phyloP scores from a whole-genome alignment of 768 basidiomycete species.

The Hydnum rufescens region DNA sequence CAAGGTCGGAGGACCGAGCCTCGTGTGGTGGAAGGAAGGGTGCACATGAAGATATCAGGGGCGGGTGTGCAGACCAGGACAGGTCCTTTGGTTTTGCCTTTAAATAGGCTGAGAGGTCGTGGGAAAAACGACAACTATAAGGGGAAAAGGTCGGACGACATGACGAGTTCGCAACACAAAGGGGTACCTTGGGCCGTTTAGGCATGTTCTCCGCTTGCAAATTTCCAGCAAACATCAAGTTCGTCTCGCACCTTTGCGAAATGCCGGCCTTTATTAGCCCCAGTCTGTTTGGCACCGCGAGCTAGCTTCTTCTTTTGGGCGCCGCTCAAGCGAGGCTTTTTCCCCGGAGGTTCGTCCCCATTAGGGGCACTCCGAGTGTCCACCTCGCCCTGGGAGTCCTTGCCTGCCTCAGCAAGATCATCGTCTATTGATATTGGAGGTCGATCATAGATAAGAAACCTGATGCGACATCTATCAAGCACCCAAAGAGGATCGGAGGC shows the following conservation, averaged over 20 bases:
- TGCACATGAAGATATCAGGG: conserved; percentile 25
- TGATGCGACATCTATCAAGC: not conserved
- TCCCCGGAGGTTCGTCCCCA: conserved; percentile 12
- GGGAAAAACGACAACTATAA: conserved; percentile 54
- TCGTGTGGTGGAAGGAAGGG: conserved; percentile 29
- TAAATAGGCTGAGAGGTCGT: conserved; percentile 61
- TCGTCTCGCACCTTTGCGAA: conserved; percentile 66
- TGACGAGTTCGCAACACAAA: not conserved
- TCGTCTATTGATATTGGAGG: not conserved
- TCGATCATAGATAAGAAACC: not conserved
- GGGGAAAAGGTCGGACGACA: not conserved
- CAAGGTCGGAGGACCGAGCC: conserved; percentile 12
- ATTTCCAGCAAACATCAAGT: conserved; percentile 60
- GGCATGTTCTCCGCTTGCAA: conserved; percentile 54
- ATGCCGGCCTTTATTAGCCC: conserved; percentile 66
- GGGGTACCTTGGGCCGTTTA: conserved; percentile 30
- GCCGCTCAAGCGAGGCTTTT: conserved; percentile 17
- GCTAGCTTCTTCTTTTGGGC: conserved; percentile 27
- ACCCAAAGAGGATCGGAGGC: not conserved
- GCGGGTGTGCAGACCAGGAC: conserved; percentile 26
- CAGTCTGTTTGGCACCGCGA: conserved; percentile 34
- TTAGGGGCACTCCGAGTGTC: not conserved
- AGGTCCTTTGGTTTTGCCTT: conserved; percentile 57
- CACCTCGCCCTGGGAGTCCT: not conserved
- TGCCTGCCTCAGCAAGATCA: not conserved